phyloP scores from a whole-genome alignment of 2,329 filamentous ascomycete species.

The Aureobasidium musti region DNA sequence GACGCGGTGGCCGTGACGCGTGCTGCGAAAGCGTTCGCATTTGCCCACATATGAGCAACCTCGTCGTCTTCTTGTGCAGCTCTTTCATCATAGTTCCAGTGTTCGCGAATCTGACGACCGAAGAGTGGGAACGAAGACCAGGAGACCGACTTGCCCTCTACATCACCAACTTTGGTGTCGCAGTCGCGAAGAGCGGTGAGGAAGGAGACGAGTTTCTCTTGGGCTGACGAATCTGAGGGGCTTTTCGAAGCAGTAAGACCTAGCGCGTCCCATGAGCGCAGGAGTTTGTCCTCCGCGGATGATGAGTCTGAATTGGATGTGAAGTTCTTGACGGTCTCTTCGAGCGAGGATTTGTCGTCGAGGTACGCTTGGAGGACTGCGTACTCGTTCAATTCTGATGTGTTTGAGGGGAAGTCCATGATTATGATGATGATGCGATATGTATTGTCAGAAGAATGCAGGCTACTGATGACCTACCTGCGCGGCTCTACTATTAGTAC shows the following conservation, averaged over 20 bases:
- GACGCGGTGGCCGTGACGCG: conserved; percentile 35
- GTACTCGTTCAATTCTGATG: neutral
- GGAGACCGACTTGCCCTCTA: conserved; percentile 8
- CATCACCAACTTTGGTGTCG: conserved; percentile 7
- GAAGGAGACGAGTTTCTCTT: conserved; percentile 14
- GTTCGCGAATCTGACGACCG: conserved; percentile 38
- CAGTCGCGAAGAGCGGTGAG: conserved; percentile 7
- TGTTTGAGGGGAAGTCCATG: conserved; percentile 21
- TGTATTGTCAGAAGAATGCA: neutral
- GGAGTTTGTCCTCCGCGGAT: conserved; percentile 23
- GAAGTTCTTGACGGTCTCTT: conserved; percentile 13
- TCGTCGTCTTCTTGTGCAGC: conserved; percentile 34
- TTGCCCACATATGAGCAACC: conserved; percentile 36
- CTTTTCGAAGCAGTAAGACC: conserved; percentile 8
- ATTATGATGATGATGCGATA: neutral
- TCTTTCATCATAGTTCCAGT: conserved; percentile 35
- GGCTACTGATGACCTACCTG: conserved; percentile 5
- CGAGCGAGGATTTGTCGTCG: conserved; percentile 4
- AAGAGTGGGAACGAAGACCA: conserved; percentile 37
- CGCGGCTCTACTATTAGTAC: neutral
- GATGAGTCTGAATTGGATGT: conserved; percentile 5
- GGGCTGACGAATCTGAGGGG: neutral
- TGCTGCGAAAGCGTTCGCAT: conserved; percentile 39
- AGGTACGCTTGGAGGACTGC: conserved; percentile 15
- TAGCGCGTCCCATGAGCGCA: conserved; percentile 20